Percentiles rank a stretch among this genome's conserved stretches.
These are phyloP conservation scores for Tetradesmus lagerheimii DNA, from an alignment of 139 green algal species.

Conservation along the genomic window DNA sequence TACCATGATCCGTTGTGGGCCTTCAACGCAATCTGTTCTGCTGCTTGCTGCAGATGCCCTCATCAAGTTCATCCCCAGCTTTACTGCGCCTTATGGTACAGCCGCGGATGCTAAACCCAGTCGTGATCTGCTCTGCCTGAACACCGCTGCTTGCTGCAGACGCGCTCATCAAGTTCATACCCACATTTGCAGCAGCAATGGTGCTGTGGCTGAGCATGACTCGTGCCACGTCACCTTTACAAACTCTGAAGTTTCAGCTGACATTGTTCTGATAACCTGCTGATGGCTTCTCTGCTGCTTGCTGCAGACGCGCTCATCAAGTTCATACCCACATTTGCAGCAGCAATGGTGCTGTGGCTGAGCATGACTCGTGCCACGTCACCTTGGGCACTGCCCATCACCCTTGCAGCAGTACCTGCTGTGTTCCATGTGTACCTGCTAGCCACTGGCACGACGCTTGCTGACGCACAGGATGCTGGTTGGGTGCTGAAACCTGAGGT, in stretches of 20 bases:
- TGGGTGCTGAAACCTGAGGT: constrained; percentile 77
- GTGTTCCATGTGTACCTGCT: constrained; percentile 67
- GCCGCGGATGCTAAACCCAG: no score
- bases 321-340: constrained; percentile 65
- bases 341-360: constrained; percentile 56
- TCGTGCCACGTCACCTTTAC: constrained; percentile 54
- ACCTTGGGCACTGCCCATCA: constrained; percentile 71
- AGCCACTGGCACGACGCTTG: constrained; percentile 52
- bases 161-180: constrained; percentile 68
- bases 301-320: constrained; percentile 59
- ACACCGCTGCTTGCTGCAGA: constrained; percentile 43
- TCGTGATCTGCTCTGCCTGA: no score
- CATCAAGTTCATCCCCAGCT: no score
- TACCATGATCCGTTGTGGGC: no score
- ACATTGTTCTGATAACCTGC: no score
- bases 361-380: constrained; percentile 53
- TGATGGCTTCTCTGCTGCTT: background rate
- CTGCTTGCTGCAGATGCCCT: background rate
- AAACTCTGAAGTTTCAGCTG: no score
- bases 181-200: constrained; percentile 56
- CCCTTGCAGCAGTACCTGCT: constrained; percentile 66
- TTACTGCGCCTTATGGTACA: no score
- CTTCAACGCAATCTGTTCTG: no score
- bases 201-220: constrained; percentile 64
- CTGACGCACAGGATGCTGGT: constrained; percentile 63